phyloP scores from a whole-genome alignment of 371 early-diverging fungal species.

The Apophysomyces sp. region DNA sequence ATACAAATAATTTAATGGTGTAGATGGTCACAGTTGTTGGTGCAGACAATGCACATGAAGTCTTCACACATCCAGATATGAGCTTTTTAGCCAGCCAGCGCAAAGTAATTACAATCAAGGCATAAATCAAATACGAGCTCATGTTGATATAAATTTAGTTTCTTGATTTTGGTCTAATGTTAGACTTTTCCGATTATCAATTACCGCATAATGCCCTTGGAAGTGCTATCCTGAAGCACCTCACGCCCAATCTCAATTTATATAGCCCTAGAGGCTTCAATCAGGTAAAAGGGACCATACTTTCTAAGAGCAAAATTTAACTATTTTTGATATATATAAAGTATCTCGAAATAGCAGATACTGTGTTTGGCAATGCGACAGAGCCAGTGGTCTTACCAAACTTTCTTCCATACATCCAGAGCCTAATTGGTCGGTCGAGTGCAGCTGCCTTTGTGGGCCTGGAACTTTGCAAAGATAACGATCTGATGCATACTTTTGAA shows the following conservation, averaged over 20 bases:
- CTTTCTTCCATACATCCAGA: not conserved
- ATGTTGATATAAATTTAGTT: no score
- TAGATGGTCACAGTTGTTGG: slow-evolving; percentile 19
- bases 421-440: slow-evolving; percentile 8
- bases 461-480: slow-evolving; percentile 16
- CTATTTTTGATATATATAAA: no score
- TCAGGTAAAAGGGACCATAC: slow-evolving; percentile 9
- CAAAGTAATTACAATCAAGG: no score
- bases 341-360: not conserved
- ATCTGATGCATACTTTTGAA: slow-evolving; percentile 17
- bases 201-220: not conserved
- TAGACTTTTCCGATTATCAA: not conserved
- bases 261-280: slow-evolving; percentile 17
- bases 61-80: slow-evolving; percentile 20
- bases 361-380: not conserved
- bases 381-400: slow-evolving; percentile 2
- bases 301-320: not conserved
- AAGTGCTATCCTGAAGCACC: slow-evolving; percentile 13
- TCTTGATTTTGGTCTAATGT: not conserved
- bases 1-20: no score
- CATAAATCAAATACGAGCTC: no score
- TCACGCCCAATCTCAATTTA: slow-evolving; percentile 27
- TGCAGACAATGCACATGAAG: slow-evolving; percentile 19
- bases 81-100: slow-evolving; percentile 17
- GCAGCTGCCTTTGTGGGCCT: slow-evolving; percentile 24